A percentile compares a stretch with the other conserved stretches of the same genome.
Evolutionary conservation across 495 filamentous ascomycete genomes (phyloP).

Genomic region (Astrocystis sublimbata): DNA sequence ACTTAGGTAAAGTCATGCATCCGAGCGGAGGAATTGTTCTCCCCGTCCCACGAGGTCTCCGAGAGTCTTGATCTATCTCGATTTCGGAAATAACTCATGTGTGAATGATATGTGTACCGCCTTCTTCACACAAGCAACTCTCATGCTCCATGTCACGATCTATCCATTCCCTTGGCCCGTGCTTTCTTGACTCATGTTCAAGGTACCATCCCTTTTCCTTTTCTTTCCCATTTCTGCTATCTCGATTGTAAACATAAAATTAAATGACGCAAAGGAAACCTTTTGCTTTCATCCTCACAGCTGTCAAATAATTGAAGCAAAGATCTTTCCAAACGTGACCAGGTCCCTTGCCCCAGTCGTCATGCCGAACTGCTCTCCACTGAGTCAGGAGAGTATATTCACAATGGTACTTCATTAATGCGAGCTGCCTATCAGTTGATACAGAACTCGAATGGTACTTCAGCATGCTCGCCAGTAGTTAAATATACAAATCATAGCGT

Average conservation of each 20-base stretch:
- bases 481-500: background rate
- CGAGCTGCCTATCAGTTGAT: background rate
- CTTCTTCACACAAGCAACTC: too few species aligned
- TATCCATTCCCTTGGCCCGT: too few species aligned
- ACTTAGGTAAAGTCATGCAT: too few species aligned
- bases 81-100: too few species aligned
- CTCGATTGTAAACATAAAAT: background rate
- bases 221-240: background rate
- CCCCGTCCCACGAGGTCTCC: too few species aligned
- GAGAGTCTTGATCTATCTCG: too few species aligned
- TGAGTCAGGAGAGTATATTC: background rate
- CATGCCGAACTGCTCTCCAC: background rate
- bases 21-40: too few species aligned
- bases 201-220: background rate
- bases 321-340: background rate
- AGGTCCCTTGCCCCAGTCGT: background rate
- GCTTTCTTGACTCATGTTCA: too few species aligned
- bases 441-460: background rate
- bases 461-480: background rate
- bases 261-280: background rate
- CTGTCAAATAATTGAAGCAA: background rate
- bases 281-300: background rate
- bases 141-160: too few species aligned
- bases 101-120: too few species aligned
- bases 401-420: background rate